Evolutionary conservation across 345 rosid genomes (phyloP), one percentile per base, ranked within the genome.

Genomic region (Eucalyptus fibrosa): DNA sequence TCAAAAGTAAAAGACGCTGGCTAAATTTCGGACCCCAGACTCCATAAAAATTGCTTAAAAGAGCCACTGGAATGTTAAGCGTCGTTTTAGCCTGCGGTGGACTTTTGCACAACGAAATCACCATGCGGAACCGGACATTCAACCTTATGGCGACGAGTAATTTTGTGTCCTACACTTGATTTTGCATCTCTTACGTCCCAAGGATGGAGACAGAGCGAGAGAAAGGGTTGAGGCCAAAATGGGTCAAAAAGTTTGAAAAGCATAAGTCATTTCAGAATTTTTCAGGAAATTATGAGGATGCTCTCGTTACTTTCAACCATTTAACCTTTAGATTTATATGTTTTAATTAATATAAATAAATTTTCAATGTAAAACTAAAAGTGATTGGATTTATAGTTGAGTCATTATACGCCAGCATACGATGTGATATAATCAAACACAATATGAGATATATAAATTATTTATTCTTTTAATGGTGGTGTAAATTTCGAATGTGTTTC

Each of bases 381-480:
- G 28, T 4, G 60, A 21, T 0, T 23, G 2, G 28, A 56, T 56
- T 8, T 21, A 23, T 23, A 56, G 1, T 56, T 56, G 5, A 55
- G 60, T 55, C 6, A 56, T 56, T 56, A 56, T 6, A 56, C 2
- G 1, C 1, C 3, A 9, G 0, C n/a, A n/a, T n/a, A n/a, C n/a
- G n/a, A n/a, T n/a, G n/a, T n/a, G 24, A 19, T 2, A 9, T 56
- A 5, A 9, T 56, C 12, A 55, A 21, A 55, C 12, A 55, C 6
- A 23, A 23, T 55, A 1, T 23, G 28, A 9, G 12, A 23, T 21
- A 56, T 56, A 23, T 9, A 56, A 23, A 56, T 56, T 6, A 23
- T 55, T 55, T 55, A 55, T 56, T 56, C 6, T 56, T 23, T 56
- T 56, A 9, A 56, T 8, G 28, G 28, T 55, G 6, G 5, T 21